A percentile compares a stretch with the other conserved stretches of the same genome.
These are phyloP conservation scores for Pythium sp. DNA, from an alignment of 352 stramenopile genomes.

Conservation along the genomic window DNA sequence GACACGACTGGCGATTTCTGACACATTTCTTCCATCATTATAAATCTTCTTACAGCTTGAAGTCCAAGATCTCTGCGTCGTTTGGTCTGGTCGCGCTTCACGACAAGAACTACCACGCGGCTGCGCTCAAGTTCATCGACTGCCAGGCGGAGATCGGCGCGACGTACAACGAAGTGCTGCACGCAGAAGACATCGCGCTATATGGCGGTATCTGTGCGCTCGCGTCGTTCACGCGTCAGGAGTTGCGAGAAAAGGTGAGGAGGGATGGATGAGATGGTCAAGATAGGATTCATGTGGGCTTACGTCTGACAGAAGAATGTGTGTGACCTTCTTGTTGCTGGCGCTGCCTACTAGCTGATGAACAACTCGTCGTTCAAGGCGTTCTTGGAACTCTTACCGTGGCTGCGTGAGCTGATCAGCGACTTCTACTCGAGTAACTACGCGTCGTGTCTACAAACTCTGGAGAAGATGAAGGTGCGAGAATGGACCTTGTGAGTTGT, in stretches of 20 bases:
- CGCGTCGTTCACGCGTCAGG: slow-evolving; percentile 78
- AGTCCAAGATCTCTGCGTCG: slow-evolving; percentile 76
- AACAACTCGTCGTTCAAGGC: slow-evolving; percentile 87
- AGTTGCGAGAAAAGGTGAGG: slow-evolving; percentile 71
- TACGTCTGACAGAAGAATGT: not conserved
- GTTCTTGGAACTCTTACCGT: slow-evolving; percentile 85
- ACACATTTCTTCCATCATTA: not conserved
- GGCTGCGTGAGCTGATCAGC: slow-evolving; percentile 83
- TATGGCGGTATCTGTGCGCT: slow-evolving; percentile 86
- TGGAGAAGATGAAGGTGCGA: slow-evolving; percentile 72
- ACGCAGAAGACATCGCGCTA: slow-evolving; percentile 84
- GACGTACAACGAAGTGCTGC: slow-evolving; percentile 82
- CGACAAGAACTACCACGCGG: slow-evolving; percentile 78
- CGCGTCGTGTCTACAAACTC: slow-evolving; percentile 64
- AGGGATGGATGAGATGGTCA: not conserved
- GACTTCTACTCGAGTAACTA: slow-evolving; percentile 90
- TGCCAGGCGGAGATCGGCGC: slow-evolving; percentile 77
- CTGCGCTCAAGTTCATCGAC: slow-evolving; percentile 78
- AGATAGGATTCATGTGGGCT: not conserved
- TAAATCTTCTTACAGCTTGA: slow-evolving; percentile 36
- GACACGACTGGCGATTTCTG: not conserved
- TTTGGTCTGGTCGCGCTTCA: slow-evolving; percentile 80
- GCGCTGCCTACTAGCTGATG: slow-evolving; percentile 49
- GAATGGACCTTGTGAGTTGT: not conserved
- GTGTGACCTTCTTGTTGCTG: not conserved